phyloP scores from a whole-genome alignment of 208 protist species.

The Wallacemonas sp. region DNA sequence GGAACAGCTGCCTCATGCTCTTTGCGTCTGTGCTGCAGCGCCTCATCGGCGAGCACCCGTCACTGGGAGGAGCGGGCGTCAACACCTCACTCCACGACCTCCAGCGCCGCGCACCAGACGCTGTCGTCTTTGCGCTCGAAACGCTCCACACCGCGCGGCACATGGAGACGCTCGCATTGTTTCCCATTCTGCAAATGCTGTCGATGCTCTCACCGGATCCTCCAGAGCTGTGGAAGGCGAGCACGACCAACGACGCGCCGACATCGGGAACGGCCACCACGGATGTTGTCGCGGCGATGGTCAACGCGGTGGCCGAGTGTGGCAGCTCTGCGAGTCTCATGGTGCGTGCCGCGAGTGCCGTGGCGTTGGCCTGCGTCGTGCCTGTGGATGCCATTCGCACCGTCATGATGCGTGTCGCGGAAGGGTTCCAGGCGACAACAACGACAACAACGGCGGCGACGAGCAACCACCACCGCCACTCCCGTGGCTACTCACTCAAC shows the following conservation, averaged over 20 bases:
- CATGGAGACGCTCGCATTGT: slow-evolving; percentile 58
- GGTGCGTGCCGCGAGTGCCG: slow-evolving; percentile 74
- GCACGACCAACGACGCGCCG: neutral
- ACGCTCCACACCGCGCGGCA: slow-evolving; percentile 31
- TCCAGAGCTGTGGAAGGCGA: slow-evolving; percentile 27
- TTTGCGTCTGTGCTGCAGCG: slow-evolving; percentile 89
- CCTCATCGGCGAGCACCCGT: slow-evolving; percentile 88
- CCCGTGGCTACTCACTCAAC: slow-evolving; percentile 32
- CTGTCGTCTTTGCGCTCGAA: slow-evolving; percentile 58
- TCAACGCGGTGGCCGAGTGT: slow-evolving; percentile 59
- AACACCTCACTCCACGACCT: slow-evolving; percentile 87
- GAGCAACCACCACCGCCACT: no score
- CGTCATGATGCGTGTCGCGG: neutral
- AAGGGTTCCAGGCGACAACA: slow-evolving; percentile 10
- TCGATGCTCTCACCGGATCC: slow-evolving; percentile 89
- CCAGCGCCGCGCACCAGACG: slow-evolving; percentile 59
- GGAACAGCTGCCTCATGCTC: slow-evolving; percentile 92
- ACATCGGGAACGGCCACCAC: neutral
- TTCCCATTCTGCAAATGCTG: slow-evolving; percentile 90
- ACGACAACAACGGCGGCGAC: neutral
- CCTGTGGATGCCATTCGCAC: slow-evolving; percentile 22
- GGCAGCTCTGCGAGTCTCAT: slow-evolving; percentile 65
- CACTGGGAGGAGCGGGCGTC: slow-evolving; percentile 68
- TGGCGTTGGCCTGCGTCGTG: slow-evolving; percentile 79
- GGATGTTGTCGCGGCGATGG: slow-evolving; percentile 30